Base-by-base conservation (phyloP, 2,329 filamentous ascomycete species). In the Aureobasidium mangrovei region DNA sequence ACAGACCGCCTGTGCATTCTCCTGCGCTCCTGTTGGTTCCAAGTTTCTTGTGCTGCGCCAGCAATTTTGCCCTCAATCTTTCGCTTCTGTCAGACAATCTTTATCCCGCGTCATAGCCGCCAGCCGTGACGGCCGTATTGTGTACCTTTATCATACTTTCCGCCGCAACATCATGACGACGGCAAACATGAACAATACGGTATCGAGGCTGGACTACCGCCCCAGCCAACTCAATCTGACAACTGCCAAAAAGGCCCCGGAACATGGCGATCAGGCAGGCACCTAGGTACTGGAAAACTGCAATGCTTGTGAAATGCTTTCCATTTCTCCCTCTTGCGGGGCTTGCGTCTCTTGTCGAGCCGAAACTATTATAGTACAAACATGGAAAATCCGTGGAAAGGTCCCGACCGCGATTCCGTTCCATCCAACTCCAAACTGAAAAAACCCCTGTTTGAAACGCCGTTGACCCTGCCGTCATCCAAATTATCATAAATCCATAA, bases 401-500 rank as follows among this genome's bases (percentile, higher is more conserved):
- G 41, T 38, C 47, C 38, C 27, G 10, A 3, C 27, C 29, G 32
- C 45, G 41, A 18, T 18, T 18, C 33, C 47, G 45, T 9, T n/a
- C 46, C 46, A n/a, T 39, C 46, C 46, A 49, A 49, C 46, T 27
- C 46, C 46, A 32, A 39, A 49, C 46, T 49, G n/a, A 49, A 49
- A 49, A 26, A 12, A 49, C 7, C 31, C 40, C 33, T 10, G 24
- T 40, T n/a, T 43, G 32, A 43, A 53, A 53, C 49, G 40, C 49
- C 48, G 43, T 8, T 40, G 10, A 7, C 29, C 12, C 49, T 10
- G 5, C 38, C 5, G 38, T 53, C 49, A 38, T 53, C 32, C 31
- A 43, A 18, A 18, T 18, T 18, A 44, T 53, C 49, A 35, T 53
- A 53, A 53, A 46, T 12, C 49, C 49, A 28, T 53, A 36, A 44